These are phyloP conservation scores for Hyphodiscus sp. DNA, from an alignment of 2,329 filamentous ascomycete species.

Conservation along the genomic window DNA sequence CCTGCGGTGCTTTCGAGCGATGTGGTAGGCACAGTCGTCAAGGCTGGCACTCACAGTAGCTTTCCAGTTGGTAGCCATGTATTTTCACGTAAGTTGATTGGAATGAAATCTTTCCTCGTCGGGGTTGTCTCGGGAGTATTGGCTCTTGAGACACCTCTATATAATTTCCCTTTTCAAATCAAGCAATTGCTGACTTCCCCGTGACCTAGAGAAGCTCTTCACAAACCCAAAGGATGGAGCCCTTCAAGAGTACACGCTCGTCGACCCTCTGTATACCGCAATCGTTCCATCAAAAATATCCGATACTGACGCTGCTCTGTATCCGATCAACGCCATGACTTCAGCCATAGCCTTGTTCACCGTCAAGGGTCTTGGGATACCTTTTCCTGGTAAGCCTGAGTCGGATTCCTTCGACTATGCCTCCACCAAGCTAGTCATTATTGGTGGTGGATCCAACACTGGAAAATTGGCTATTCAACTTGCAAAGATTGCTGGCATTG, in stretches of 20 bases:
- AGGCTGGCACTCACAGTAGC: constrained; percentile 23
- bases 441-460: constrained; percentile 32
- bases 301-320: constrained; percentile 32
- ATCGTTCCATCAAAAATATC: constrained; percentile 31
- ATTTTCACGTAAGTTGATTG: constrained; percentile 15
- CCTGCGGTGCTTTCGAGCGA: constrained; percentile 33
- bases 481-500: constrained; percentile 32
- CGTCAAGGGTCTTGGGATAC: constrained; percentile 21
- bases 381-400: constrained; percentile 23
- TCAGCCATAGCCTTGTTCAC: constrained; percentile 32
- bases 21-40: constrained; percentile 30
- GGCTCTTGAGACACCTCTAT: no score
- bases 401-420: constrained; percentile 23
- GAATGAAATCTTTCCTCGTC: no score
- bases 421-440: constrained; percentile 24
- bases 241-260: constrained; percentile 34
- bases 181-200: no score
- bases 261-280: constrained; percentile 26
- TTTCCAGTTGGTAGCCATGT: constrained; percentile 30
- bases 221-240: constrained; percentile 16
- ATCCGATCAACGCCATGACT: constrained; percentile 33
- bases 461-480: constrained; percentile 32
- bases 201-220: constrained; percentile 12
- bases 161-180: no score
- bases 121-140: no score